Evolutionary conservation across 768 basidiomycete genomes (phyloP), one percentile per base, ranked within the genome.

Genomic region (Naganishia onofrii): DNA sequence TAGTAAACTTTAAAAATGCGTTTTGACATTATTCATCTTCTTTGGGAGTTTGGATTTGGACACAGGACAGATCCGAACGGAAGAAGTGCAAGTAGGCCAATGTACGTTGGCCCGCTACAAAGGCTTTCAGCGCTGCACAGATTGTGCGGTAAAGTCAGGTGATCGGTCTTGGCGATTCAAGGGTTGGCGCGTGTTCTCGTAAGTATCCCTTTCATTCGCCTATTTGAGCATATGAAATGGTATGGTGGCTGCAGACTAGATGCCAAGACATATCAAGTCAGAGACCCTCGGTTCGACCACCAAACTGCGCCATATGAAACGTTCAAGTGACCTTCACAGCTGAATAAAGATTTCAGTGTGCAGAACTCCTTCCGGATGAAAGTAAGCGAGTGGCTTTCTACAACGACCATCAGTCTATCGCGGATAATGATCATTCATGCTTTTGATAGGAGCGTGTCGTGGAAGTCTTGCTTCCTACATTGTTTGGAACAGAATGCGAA

Each of bases 401-500:
- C 15, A 15, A 7, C 0, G 51, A 15, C 26, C 56, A 0, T 23
- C 28, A 12, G 57, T 23, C 46, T n/a, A 28, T n/a, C 44, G 17
- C 32, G 12, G 7, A 44, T 38, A 42, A 21, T 42, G 17, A 46
- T 29, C 3, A 17, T 64, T n/a, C 31, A 48, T 10, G n/a, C 0
- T 8, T 19, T 23, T 34, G 15, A n/a, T 31, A 57, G 56, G 28
- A 55, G 57, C 75, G 74, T 5, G 76, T 79, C 26, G 78, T 77
- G n/a, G 71, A 76, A 1, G 57, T 74, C 10, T 66, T 81, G 3
- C 63, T 79, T 9, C 80, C 67, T 75, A 8, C 78, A 81, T 76
- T 80, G 91, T 6, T 79, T 81, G 10, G 80, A 82, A 29, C 81
- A 83, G 0, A 84, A 86, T 67, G 85, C 92, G 29, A 87, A 92